Evolutionary conservation across 1,139 yeast species (phyloP).

Genomic region (Petasospora fabianii): DNA sequence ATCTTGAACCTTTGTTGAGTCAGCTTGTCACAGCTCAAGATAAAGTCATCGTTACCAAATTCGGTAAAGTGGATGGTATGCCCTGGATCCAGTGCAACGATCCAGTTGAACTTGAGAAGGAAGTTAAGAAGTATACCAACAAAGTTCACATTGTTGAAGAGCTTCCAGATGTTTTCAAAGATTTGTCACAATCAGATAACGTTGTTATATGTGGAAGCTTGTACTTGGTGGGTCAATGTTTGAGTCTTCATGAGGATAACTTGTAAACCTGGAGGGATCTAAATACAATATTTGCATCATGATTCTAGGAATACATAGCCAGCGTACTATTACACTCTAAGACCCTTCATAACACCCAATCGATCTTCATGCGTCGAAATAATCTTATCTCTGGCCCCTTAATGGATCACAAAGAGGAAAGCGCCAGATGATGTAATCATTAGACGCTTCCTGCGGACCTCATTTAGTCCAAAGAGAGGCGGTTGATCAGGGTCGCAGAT

Average conservation of each 20-base stretch:
- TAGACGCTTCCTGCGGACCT: no score
- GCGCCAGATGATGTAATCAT: no score
- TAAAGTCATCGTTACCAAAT: conserved; percentile 55
- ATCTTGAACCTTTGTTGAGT: conserved; percentile 46
- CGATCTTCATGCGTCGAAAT: no score
- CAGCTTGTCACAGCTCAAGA: conserved; percentile 51
- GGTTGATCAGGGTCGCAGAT: no score
- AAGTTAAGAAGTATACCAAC: conserved; percentile 33
- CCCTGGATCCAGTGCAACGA: conserved; percentile 75
- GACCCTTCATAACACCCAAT: no score
- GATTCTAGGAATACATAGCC: no score
- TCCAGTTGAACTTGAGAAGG: conserved; percentile 35
- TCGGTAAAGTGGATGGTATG: conserved; percentile 78
- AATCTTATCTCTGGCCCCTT: no score
- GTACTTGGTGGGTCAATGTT: conserved; percentile 68
- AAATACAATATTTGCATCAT: no score
- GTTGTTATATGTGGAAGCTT: conserved; percentile 75
- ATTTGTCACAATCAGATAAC: conserved; percentile 27
- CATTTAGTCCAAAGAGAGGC: no score
- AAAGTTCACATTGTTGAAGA: conserved; percentile 28
- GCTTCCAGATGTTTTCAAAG: conserved; percentile 19
- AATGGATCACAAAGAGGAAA: no score
- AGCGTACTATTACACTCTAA: no score
- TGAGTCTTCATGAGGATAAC: conserved; percentile 35
- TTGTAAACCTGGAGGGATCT: no score